Evolutionary conservation across 208 protist genomes (phyloP), one percentile per base, ranked within the genome.

Genomic region (Leptomonas pyrrhocoris): DNA sequence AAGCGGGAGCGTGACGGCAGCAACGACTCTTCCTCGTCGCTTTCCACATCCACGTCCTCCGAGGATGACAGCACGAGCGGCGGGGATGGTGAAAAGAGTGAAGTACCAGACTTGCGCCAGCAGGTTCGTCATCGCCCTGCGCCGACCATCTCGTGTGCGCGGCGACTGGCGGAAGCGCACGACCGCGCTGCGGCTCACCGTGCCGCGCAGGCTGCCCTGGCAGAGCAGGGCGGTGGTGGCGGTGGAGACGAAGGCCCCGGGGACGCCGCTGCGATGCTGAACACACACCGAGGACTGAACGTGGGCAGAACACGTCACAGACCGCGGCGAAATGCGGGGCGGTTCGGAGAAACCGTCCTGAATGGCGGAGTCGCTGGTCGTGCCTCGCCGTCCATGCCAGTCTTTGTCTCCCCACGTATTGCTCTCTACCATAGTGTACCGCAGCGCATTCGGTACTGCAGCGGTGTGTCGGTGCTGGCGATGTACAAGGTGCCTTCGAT

Each of bases 401-500:
- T 57, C 25, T 45, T 62, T 19, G 70, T 63, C 11, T 61, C 51
- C 16, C 70, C 61, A 13, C 70, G 70, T 45, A 55, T 75, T 18
- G 70, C 70, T 5, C 54, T 75, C 25, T 75, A 75, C 54, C 61
- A 63, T 19, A 42, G 53, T n/a, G 9, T 43, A 16, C 27, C 25
- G 46, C 85, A 91, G 55, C 76, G 85, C n/a, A 73, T 91, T 38
- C 12, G 45, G 18, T 85, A 83, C 56, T 79, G 74, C 55, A 91
- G 85, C 55, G 80, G 80, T 30, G 31, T 30, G n/a, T 66, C 63
- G 27, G 76, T 92, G 11, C 58, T 77, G 13, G 54, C 77, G 54
- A 50, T 50, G 45, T 81, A 74, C 53, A 61, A 65, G 3, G 74
- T 81, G 18, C 73, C 68, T 11, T 70, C 79, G 9, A 56, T 92